Conservation (phyloP, 257 asterid genomes). For the Solanum appendiculatum region DNA sequence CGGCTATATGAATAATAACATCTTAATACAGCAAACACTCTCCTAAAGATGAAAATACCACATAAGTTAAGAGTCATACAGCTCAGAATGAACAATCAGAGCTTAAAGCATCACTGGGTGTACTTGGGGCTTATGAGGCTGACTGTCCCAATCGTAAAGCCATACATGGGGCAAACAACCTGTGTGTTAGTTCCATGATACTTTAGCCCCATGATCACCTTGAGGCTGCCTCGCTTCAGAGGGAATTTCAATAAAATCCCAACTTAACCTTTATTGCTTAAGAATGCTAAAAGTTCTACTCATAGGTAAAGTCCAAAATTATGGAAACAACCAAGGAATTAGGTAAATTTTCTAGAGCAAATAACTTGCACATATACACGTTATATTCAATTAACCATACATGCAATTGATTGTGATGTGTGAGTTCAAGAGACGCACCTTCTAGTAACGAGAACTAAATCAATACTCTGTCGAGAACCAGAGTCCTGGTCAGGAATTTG, state of each 20-base stretch:
- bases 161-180: background rate
- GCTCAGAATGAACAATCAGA: background rate
- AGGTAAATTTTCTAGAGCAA: background rate
- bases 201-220: background rate
- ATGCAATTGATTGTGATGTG: background rate
- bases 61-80: background rate
- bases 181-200: background rate
- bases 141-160: background rate
- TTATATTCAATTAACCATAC: background rate
- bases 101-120: background rate
- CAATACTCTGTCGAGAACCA: constrained; percentile 58
- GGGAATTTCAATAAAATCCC: background rate
- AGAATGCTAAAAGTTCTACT: background rate
- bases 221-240: background rate
- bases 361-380: background rate
- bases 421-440: constrained; percentile 15
- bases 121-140: background rate
- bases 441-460: constrained; percentile 55
- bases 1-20: background rate
- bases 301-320: background rate
- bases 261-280: background rate
- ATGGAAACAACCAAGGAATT: background rate
- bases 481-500: constrained; percentile 78
- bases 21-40: background rate
- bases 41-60: background rate